Percentiles rank a stretch among this genome's conserved stretches.
phyloP scores from a whole-genome alignment of 495 filamentous ascomycete species.

The Mytilinidion resinicola region DNA sequence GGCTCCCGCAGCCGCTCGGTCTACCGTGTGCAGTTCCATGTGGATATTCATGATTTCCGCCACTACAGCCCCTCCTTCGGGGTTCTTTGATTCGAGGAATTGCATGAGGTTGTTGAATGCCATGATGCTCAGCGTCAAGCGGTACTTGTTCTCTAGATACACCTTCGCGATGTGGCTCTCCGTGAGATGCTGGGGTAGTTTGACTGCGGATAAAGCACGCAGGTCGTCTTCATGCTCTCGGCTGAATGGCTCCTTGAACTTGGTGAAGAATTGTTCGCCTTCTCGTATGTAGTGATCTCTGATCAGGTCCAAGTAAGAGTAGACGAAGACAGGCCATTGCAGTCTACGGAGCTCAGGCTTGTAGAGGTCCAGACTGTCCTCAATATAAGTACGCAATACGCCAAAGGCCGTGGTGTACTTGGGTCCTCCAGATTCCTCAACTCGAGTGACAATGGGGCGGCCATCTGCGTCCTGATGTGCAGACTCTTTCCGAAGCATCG shows the following conservation, averaged over 20 bases:
- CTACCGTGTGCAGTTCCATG: conserved; percentile 64
- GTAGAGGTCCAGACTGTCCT: conserved; percentile 86
- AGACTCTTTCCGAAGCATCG: conserved; percentile 89
- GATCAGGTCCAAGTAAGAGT: conserved; percentile 82
- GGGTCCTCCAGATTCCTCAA: conserved; percentile 62
- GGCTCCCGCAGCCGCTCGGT: conserved; percentile 62
- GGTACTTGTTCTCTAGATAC: conserved; percentile 78
- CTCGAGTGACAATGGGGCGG: conserved; percentile 51
- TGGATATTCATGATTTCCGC: conserved; percentile 66
- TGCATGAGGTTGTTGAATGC: conserved; percentile 74
- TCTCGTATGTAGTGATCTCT: conserved; percentile 64
- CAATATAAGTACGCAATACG: conserved; percentile 74
- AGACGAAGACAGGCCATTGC: conserved; percentile 88
- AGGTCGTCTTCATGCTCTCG: conserved; percentile 72
- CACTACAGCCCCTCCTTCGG: conserved; percentile 70
- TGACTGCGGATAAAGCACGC: conserved; percentile 58
- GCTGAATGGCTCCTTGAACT: conserved; percentile 62
- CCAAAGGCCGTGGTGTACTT: conserved; percentile 71
- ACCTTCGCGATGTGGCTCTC: conserved; percentile 65
- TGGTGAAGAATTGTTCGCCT: conserved; percentile 61
- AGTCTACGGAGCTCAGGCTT: conserved; percentile 89
- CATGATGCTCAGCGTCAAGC: conserved; percentile 73
- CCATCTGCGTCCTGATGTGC: conserved; percentile 70
- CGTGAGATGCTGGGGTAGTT: conserved; percentile 66
- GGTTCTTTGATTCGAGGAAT: conserved; percentile 77